Base-by-base conservation (phyloP, 2,329 filamentous ascomycete genomes). In the Cadophora malorum region DNA sequence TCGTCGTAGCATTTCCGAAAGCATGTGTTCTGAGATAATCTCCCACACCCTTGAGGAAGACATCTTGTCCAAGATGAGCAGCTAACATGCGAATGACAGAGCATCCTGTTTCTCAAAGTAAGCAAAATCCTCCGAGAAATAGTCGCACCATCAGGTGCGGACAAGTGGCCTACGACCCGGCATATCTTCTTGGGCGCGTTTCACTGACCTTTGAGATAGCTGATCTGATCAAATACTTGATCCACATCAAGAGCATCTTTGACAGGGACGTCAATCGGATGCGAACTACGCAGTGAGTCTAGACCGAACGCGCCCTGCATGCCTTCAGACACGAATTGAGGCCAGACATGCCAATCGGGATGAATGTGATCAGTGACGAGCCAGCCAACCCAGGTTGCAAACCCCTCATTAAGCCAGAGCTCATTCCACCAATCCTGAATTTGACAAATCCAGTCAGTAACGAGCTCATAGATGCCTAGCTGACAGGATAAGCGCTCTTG, bases 311-410 rank as follows among this genome's bases (percentile, higher is more conserved):
- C 95, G 83, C 89, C 89, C 85, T 97, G 93, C 83, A 97, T 92
- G 75, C 91, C 92, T 83, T 98, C 96, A 81, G 93, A 93, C 76
- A 98, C 93, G 81, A 97, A 99, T 81, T 97, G 94, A 67, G 92
- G 91, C 96, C 96, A 99, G 38, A 98, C 91, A 75, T 98, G 90
- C 95, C 96, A 98, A 73, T 97, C 95, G 3, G 96, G 96, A 80
- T 98, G 93, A 65, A 98, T 88, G 78, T 96, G 87, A 78, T 98
- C 93, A 67, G 94, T 74, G 23, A 75, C 75, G 38, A 77, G 68
- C 95, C 95, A 99, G 63, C 95, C 96, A 53, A 97, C 95, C 95
- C 95, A 98, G 3, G 96, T 99, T 52, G 96, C 96, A 78, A 99
- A 99, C 10, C 71, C 71, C 31, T 98, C 95, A 77, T 97, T 97